Evolutionary conservation across 75 land plant species (phyloP), one percentile per base, ranked within the genome.

Genomic region (Pinus albicaulis): DNA sequence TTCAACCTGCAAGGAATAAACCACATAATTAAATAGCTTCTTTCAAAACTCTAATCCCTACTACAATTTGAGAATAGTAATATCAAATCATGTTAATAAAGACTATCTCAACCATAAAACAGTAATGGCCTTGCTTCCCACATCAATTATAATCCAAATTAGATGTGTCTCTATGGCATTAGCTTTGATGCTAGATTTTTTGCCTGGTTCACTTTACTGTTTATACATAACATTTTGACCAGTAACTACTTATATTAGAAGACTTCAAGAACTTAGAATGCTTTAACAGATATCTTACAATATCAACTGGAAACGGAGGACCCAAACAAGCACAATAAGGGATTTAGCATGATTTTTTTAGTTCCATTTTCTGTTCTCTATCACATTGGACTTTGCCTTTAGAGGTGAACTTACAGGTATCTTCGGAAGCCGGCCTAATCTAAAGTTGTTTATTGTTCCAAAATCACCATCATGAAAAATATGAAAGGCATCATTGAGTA

Each of bases 381-480:
- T 6, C 26, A 24, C 6, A 38, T 0, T 53, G 15, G 28, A 7
- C 74, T 16, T 53, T 55, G 56, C 57, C 25, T 24, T 14, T 55
- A 72, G 11, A 72, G 34, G 28, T 24, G 31, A 68, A 56, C 86
- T 56, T 91, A 94, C 99, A 36, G 86, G 93, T 57, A 92, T 82
- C 59, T 89, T 92, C 58, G 98, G 92, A 70, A 98, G 93, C 5
- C 99, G 90, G 71, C 98, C 99, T 76, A 98, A 86, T 8, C 96
- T 89, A 76, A 98, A 98, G 76, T 91, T 92, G 86, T 95, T 98
- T 56, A 98, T 98, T 12, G 99, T 98, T 66, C 99, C 99, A 86
- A 98, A 98, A 41, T 95, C 99, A 52, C 99, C 98, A 78, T 98
- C 99, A 80, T 92, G 90, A 77, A 81, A 82, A 25, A 95, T 98